A percentile compares a stretch with the other conserved stretches of the same genome.
These are phyloP conservation scores for Paramecium primaurelia DNA, from an alignment of 73 alveolate species.

Conservation along the genomic window DNA sequence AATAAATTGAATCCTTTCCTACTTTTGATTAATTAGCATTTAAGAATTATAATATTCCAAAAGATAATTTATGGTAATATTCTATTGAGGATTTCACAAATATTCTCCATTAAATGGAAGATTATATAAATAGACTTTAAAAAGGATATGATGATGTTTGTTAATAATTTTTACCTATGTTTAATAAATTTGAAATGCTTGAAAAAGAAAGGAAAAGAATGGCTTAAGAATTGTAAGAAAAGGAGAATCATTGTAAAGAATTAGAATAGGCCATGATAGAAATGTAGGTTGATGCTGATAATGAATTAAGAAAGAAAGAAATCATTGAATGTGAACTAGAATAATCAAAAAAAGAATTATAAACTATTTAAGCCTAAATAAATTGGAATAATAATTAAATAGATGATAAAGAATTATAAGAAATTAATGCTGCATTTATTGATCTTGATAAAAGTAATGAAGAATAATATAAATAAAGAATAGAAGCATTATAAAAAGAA, in stretches of 20 bases:
- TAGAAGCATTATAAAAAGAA: conserved; percentile 29
- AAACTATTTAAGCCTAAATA: not conserved
- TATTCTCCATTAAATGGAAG: not conserved
- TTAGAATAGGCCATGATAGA: conserved; percentile 36
- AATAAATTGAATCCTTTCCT: not conserved
- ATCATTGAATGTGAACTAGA: conserved; percentile 13
- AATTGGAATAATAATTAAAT: not conserved
- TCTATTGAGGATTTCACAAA: not conserved
- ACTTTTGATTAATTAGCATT: conserved; percentile 5
- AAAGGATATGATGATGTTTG: conserved; percentile 34
- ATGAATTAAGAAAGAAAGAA: conserved; percentile 20
- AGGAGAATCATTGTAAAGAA: not conserved
- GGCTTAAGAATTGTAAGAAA: not conserved
- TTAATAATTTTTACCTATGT: not conserved
- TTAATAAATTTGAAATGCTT: conserved; percentile 24
- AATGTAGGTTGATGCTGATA: conserved; percentile 15
- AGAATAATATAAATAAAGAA: conserved; percentile 21
- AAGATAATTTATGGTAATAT: conserved; percentile 22
- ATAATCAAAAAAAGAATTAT: not conserved
- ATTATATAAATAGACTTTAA: not conserved
- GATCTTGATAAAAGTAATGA: conserved; percentile 29
- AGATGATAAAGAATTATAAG: conserved; percentile 7
- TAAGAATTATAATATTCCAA: not conserved
- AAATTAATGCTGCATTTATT: not conserved
- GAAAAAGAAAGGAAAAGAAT: conserved; percentile 39